phyloP scores from a whole-genome alignment of 306 rosid species.

The Sophora flavescens region DNA sequence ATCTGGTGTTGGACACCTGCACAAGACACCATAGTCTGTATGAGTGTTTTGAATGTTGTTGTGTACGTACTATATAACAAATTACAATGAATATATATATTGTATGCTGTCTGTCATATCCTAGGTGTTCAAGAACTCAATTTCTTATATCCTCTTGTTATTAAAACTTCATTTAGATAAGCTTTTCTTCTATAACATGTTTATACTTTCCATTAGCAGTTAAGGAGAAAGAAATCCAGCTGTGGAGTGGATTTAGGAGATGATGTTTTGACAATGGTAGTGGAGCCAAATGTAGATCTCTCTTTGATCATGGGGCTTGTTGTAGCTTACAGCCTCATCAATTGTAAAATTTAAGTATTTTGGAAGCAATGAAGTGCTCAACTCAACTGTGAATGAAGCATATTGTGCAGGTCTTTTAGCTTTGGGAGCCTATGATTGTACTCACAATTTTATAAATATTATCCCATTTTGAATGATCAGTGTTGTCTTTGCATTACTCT shows the following conservation, averaged over 20 bases:
- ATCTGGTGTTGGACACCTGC: too few species aligned
- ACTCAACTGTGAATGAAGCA: background rate
- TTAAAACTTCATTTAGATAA: background rate
- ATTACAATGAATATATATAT: too few species aligned
- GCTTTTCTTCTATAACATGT: background rate
- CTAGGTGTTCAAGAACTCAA: too few species aligned
- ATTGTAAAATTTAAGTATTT: slow-evolving; percentile 48
- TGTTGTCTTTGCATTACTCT: background rate
- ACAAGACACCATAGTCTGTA: too few species aligned
- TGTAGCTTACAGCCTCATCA: slow-evolving; percentile 57
- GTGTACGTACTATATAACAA: too few species aligned
- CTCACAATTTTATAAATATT: background rate
- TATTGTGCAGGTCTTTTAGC: background rate
- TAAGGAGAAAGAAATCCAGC: slow-evolving; percentile 52
- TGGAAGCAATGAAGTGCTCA: slow-evolving; percentile 6
- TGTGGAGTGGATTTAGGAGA: slow-evolving; percentile 63
- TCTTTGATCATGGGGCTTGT: slow-evolving; percentile 58
- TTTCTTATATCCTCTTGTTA: background rate
- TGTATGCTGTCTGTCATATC: too few species aligned
- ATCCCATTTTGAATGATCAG: background rate
- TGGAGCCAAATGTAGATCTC: slow-evolving; percentile 59
- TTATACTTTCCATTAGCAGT: slow-evolving; percentile 38
- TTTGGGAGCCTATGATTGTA: background rate
- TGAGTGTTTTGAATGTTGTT: too few species aligned
- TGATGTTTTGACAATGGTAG: slow-evolving; percentile 63